Conservation (phyloP, 1,139 yeast genomes). For the Arxiozyma bovina region DNA sequence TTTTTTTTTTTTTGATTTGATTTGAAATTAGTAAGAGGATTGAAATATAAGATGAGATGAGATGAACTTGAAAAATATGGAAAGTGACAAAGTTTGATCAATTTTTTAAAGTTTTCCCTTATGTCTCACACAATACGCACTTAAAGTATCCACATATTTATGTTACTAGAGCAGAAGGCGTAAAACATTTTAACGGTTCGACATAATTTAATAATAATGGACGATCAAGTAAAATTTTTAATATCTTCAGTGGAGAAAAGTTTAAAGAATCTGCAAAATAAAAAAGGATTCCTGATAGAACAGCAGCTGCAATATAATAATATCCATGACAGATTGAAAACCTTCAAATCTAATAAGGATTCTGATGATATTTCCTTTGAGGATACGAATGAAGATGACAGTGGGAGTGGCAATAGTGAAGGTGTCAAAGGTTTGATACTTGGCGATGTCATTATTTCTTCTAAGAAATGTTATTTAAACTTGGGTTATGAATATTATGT, state of each 20-base stretch:
- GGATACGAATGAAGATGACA: constrained; percentile 11
- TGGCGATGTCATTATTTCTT: constrained; percentile 31
- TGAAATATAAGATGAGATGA: no score
- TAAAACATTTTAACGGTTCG: no score
- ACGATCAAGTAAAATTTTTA: constrained; percentile 7
- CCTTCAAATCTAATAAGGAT: constrained; percentile 6
- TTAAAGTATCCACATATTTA: no score
- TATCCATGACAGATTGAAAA: constrained; percentile 24
- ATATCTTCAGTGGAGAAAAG: constrained; percentile 24
- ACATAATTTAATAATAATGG: constrained; percentile 4
- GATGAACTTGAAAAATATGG: background rate
- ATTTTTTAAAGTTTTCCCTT: background rate
- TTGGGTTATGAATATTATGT: constrained; percentile 58
- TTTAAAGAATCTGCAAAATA: constrained; percentile 22
- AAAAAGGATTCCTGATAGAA: constrained; percentile 23
- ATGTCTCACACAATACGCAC: no score
- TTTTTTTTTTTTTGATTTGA: background rate
- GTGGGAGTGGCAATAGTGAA: constrained; percentile 12
- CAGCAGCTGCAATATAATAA: constrained; percentile 29
- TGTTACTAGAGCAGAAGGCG: no score
- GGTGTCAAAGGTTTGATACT: constrained; percentile 28
- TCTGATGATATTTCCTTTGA: background rate
- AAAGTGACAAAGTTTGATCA: background rate
- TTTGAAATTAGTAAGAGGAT: background rate
- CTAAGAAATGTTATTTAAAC: constrained; percentile 36